Base-by-base conservation (phyloP, 2,329 filamentous ascomycete genomes). In the Aspergillus sclerotialis region DNA sequence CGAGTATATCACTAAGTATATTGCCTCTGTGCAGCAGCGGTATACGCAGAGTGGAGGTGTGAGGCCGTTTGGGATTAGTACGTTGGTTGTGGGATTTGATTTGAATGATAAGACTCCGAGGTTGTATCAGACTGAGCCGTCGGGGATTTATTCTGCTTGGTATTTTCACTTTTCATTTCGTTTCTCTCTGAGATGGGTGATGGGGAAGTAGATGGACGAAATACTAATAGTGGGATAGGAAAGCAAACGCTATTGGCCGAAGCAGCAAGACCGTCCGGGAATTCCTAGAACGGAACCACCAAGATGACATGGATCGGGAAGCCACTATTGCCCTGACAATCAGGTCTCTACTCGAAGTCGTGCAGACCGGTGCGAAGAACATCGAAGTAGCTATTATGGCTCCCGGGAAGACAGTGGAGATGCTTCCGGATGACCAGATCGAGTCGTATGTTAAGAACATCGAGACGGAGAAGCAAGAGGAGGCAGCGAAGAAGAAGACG, bases 1-100 rank as follows among this genome's bases (percentile, higher is more conserved):
- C 65, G 92, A 98, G 70, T 98, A 98, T 75, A 95, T 98, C 60
- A 96, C 92, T 56, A 96, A 98, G 73, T 94, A 96, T 58, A 84
- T 98, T 45, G 92, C 92, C 35, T 86, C 90, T 37, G 92, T 98
- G 50, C 92, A 98, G 74, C 92, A 98, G 73, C 80, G 88, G 65
- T 98, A 98, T 75, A 98, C 92, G 30, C 92, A 98, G 73, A 94
- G 88, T 57, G 92, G 92, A 70, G 92, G 92, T 75, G 92, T 98
- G 34, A 76, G 92, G 56, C 92, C 92, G n/a, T 98, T 98, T 58
- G 92, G 92, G 43, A 95, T 98, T 64, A 95, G 88, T 71, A 96
- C 90, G 26, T 73, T 98, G 61, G 88, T 98, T 52, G 90, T 98
- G 43, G 92, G 92, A n/a, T 98, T 98, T 59, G 92, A 98, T 69